Conservation (phyloP, 2,329 filamentous ascomycete species). For the Paraphoma sp. region DNA sequence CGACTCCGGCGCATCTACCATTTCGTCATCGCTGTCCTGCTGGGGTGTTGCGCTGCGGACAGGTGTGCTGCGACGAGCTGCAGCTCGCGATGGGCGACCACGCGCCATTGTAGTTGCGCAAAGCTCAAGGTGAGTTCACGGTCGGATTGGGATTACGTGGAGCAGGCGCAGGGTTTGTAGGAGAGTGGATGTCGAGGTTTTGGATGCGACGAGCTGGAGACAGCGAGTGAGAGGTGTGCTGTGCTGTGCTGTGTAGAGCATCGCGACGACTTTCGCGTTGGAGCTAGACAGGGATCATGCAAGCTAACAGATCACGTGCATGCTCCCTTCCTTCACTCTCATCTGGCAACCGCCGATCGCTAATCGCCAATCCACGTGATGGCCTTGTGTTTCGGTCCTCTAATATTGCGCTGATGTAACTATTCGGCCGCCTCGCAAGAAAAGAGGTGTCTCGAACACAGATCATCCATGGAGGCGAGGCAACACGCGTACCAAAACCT, state of each 20-base stretch:
- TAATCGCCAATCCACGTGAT: background rate
- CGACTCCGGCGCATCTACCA: conserved; percentile 42
- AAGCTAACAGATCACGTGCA: background rate
- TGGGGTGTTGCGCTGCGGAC: conserved; percentile 45
- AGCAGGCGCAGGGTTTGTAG: background rate
- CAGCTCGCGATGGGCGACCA: conserved; percentile 46
- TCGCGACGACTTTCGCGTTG: conserved; percentile 17
- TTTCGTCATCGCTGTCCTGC: conserved; percentile 44
- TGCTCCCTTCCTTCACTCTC: background rate
- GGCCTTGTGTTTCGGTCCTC: background rate
- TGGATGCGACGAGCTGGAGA: too few relatives aligned
- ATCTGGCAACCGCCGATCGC: too few relatives aligned
- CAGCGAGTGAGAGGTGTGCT: too few relatives aligned
- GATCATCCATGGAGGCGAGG: too few relatives aligned
- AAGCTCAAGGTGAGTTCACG: background rate
- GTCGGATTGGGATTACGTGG: background rate
- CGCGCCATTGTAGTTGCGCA: conserved; percentile 39
- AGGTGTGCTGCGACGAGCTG: conserved; percentile 48
- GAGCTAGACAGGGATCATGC: conserved; percentile 1
- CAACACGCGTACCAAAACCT: too few relatives aligned
- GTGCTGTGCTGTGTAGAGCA: background rate
- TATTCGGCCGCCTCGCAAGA: too few relatives aligned
- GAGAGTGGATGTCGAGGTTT: too few relatives aligned
- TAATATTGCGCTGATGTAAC: too few relatives aligned
- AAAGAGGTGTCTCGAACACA: too few relatives aligned